Percentiles rank a stretch among this genome's conserved stretches.
These are phyloP conservation scores for Tuber borchii DNA, from an alignment of 495 filamentous ascomycete species.

Conservation along the genomic window DNA sequence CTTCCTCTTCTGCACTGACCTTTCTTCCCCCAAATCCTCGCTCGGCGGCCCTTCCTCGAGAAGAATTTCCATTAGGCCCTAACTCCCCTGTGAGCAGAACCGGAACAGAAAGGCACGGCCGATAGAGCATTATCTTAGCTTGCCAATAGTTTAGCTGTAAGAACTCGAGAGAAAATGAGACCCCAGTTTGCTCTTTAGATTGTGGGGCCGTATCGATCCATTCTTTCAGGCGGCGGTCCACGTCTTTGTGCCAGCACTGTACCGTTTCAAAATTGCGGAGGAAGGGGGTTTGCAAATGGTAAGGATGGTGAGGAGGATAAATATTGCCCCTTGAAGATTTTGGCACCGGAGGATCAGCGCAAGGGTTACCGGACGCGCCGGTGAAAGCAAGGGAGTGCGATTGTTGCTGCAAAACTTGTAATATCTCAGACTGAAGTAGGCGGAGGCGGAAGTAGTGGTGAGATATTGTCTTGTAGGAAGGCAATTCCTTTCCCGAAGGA, in stretches of 20 bases:
- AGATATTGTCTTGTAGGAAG: constrained; percentile 81
- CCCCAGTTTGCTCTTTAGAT: constrained; percentile 67
- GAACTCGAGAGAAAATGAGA: constrained; percentile 78
- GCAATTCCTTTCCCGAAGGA: constrained; percentile 46
- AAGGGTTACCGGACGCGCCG: constrained; percentile 20
- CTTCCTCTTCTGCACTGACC: constrained; percentile 61
- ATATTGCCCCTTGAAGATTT: constrained; percentile 25
- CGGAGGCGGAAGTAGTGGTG: constrained; percentile 88
- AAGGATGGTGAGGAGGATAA: constrained; percentile 59
- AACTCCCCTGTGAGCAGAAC: constrained; percentile 70
- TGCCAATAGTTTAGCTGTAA: constrained; percentile 96
- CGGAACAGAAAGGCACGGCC: constrained; percentile 84
- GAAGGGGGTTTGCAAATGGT: constrained; percentile 75
- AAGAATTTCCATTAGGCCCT: constrained; percentile 24
- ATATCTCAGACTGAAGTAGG: constrained; percentile 89
- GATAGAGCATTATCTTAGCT: constrained; percentile 92
- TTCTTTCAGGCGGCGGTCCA: constrained; percentile 72
- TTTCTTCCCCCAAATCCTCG: constrained; percentile 25
- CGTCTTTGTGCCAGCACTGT: constrained; percentile 78
- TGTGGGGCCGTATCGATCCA: constrained; percentile 78
- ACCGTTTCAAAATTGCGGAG: constrained; percentile 76
- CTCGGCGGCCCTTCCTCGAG: constrained; percentile 35
- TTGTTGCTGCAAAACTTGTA: constrained; percentile 86
- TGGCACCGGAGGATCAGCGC: constrained; percentile 16
- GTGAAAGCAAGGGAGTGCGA: constrained; percentile 48